Evolutionary conservation across 164 flowering plant genomes (phyloP).

Genomic region (Chimonanthus salicifolius): DNA sequence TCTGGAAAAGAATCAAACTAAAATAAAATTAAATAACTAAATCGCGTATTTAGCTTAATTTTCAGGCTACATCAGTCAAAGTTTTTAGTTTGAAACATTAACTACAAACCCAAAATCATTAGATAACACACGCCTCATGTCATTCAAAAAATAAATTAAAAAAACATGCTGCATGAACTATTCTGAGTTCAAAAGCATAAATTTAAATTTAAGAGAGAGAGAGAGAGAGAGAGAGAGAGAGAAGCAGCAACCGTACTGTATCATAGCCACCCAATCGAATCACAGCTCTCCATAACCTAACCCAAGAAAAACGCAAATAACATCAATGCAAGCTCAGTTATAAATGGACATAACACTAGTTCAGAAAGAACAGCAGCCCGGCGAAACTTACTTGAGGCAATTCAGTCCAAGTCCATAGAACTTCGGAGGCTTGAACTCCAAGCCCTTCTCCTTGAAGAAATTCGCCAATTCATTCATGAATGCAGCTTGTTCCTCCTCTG

Average conservation of each 20-base stretch:
- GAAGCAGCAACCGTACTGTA: constrained; percentile 34
- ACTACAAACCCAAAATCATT: not conserved
- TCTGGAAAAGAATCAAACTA: too few relatives aligned
- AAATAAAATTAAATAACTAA: not conserved
- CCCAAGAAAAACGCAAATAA: not conserved
- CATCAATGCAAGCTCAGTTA: constrained; percentile 10
- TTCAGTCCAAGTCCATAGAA: constrained; percentile 85
- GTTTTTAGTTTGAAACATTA: not conserved
- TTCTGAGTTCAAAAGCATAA: too few relatives aligned
- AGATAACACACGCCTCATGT: not conserved
- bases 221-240: not conserved
- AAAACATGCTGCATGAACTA: too few relatives aligned
- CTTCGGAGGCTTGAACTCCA: constrained; percentile 92
- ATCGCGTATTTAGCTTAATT: not conserved
- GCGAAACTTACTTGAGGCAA: constrained; percentile 67
- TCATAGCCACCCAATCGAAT: constrained; percentile 91
- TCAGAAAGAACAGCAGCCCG: not conserved
- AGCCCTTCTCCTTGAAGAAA: constrained; percentile 57
- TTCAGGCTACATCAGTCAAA: not conserved
- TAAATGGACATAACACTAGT: not conserved
- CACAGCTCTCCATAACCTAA: constrained; percentile 90
- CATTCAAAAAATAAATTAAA: too few relatives aligned
- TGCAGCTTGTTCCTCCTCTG: constrained; percentile 70
- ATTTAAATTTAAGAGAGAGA: not conserved
- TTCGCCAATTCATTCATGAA: constrained; percentile 72